These are phyloP conservation scores for Lachancea sp. DNA, from an alignment of 805 yeast species.

Conservation along the genomic window DNA sequence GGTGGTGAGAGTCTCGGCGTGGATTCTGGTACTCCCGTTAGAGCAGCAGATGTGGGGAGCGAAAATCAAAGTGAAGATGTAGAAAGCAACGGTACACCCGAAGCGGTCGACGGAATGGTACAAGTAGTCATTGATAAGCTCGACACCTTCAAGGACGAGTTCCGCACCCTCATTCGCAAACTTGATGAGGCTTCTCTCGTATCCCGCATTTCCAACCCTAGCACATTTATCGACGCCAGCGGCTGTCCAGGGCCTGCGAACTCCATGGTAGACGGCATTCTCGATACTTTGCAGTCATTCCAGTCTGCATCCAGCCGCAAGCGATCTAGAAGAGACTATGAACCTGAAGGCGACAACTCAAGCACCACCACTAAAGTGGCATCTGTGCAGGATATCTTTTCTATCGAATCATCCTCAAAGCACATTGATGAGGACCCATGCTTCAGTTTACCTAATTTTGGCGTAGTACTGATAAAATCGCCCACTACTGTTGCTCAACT, in stretches of 20 bases:
- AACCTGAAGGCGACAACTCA: neutral
- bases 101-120: neutral
- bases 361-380: neutral
- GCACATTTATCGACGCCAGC: neutral
- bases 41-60: neutral
- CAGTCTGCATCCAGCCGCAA: conserved; percentile 2
- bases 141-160: conserved; percentile 14
- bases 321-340: conserved; percentile 1
- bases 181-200: conserved; percentile 15
- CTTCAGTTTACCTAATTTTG: conserved; percentile 22
- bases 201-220: neutral
- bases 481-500: conserved; percentile 26
- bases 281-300: conserved; percentile 4
- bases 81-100: no score
- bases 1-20: neutral
- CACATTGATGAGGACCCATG: conserved; percentile 19
- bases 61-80: neutral
- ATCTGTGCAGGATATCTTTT: neutral
- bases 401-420: neutral
- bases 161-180: conserved; percentile 14
- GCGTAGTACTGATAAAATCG: conserved; percentile 27
- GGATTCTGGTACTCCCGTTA: neutral
- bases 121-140: conserved; percentile 11
- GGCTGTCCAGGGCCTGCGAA: neutral
- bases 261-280: conserved; percentile 3